phyloP scores from a whole-genome alignment of 257 asterid species.

The Solanum virginianum region DNA sequence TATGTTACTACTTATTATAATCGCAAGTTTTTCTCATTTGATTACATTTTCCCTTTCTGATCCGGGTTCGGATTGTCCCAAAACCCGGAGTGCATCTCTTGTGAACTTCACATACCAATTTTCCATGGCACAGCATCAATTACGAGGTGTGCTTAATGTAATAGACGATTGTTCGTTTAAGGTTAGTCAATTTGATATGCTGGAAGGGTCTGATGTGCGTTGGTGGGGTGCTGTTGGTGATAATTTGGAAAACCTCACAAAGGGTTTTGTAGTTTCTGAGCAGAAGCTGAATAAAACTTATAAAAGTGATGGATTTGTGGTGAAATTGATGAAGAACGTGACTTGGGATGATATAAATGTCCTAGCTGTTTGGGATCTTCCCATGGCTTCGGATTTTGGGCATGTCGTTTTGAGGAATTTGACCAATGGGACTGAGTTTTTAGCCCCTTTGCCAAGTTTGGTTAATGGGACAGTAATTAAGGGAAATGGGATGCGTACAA shows the following conservation, averaged over 20 bases:
- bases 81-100: slow-evolving; percentile 34
- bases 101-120: slow-evolving; percentile 71
- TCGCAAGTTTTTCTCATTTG: slow-evolving; percentile 8
- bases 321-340: slow-evolving; percentile 45
- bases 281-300: slow-evolving; percentile 50
- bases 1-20: not conserved
- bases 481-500: slow-evolving; percentile 31
- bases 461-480: slow-evolving; percentile 4
- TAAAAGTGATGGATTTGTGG: slow-evolving; percentile 57
- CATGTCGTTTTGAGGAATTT: slow-evolving; percentile 40
- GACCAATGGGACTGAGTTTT: not conserved
- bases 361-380: slow-evolving; percentile 71
- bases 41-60: slow-evolving; percentile 34
- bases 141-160: slow-evolving; percentile 63
- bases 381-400: slow-evolving; percentile 89
- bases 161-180: slow-evolving; percentile 65
- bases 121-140: slow-evolving; percentile 90
- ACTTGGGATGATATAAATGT: slow-evolving; percentile 78
- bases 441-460: not conserved
- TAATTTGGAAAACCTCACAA: slow-evolving; percentile 62
- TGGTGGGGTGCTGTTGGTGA: slow-evolving; percentile 89
- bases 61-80: slow-evolving; percentile 42
- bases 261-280: slow-evolving; percentile 64
- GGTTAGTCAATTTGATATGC: slow-evolving; percentile 82
- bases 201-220: slow-evolving; percentile 71